Conservation (phyloP, 768 basidiomycete genomes). For the Galerina marginata region DNA sequence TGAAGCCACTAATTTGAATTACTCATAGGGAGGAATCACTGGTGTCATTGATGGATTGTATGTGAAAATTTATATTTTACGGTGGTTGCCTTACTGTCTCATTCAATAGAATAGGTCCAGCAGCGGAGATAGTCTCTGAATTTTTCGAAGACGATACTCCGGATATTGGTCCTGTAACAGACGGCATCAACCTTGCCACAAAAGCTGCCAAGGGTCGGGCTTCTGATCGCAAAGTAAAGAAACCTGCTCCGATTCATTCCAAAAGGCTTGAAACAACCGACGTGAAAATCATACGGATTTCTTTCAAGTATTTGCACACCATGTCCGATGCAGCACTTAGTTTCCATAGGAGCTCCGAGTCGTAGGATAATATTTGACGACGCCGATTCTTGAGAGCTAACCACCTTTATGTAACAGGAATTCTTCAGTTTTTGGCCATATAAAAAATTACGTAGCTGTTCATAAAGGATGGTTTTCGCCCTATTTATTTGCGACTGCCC, state of each 20-base stretch:
- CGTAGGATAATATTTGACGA: slow-evolving; percentile 37
- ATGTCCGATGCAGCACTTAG: slow-evolving; percentile 63
- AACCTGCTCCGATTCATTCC: slow-evolving; percentile 57
- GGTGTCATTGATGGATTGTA: slow-evolving; percentile 47
- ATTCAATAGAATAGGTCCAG: slow-evolving; percentile 50
- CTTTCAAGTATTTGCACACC: slow-evolving; percentile 63
- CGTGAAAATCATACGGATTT: slow-evolving; percentile 62
- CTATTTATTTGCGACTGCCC: slow-evolving; percentile 65
- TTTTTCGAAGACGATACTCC: slow-evolving; percentile 62
- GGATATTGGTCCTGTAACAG: slow-evolving; percentile 56
- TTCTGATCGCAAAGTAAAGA: slow-evolving; percentile 52
- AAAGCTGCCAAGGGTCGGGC: slow-evolving; percentile 59
- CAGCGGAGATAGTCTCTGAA: slow-evolving; percentile 55
- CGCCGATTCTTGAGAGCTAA: background rate
- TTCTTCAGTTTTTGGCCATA: slow-evolving; percentile 59
- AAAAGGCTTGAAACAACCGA: slow-evolving; percentile 59
- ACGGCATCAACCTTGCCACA: slow-evolving; percentile 55
- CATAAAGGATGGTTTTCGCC: slow-evolving; percentile 76
- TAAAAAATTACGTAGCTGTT: slow-evolving; percentile 65
- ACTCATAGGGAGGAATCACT: slow-evolving; percentile 44
- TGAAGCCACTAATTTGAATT: slow-evolving; percentile 16
- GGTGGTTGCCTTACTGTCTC: background rate
- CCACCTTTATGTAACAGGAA: slow-evolving; percentile 41
- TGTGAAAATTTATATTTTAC: slow-evolving; percentile 15
- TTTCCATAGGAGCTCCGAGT: slow-evolving; percentile 63